phyloP scores from a whole-genome alignment of 192 early-diverging fungal species.

The Coemansia sp. region DNA sequence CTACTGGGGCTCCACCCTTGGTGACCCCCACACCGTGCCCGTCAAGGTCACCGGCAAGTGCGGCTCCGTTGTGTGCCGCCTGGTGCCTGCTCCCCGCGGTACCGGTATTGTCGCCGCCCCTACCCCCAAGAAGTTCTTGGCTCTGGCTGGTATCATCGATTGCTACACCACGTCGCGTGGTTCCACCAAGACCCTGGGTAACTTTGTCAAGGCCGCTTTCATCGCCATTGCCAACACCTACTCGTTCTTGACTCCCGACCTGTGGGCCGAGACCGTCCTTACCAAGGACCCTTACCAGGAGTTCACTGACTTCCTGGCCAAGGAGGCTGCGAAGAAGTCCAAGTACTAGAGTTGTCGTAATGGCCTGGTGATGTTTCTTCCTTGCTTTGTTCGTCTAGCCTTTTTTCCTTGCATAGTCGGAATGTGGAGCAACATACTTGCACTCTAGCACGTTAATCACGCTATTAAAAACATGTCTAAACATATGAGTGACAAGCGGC shows the following conservation, averaged over 20 bases:
- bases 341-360: conserved; percentile 34
- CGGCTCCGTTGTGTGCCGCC: conserved; percentile 88
- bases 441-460: not conserved
- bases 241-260: conserved; percentile 94
- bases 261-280: conserved; percentile 91
- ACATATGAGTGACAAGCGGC: too few species aligned
- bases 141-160: conserved; percentile 96
- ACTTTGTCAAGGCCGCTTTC: conserved; percentile 99
- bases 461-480: not conserved
- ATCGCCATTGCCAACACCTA: conserved; percentile 96
- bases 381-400: not conserved
- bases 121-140: conserved; percentile 95
- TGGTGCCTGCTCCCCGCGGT: conserved; percentile 99
- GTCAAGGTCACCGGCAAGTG: conserved; percentile 96
- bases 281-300: conserved; percentile 89
- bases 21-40: conserved; percentile 97
- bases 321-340: conserved; percentile 54
- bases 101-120: conserved; percentile 98
- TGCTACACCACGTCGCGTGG: conserved; percentile 96
- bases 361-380: not conserved
- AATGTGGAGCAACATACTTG: not conserved
- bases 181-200: conserved; percentile 97
- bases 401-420: not conserved
- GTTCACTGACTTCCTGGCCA: conserved; percentile 76
- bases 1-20: conserved; percentile 96